A percentile compares a stretch with the other conserved stretches of the same genome.
phyloP scores from a whole-genome alignment of 2,329 filamentous ascomycete species.

The Colletotrichum camelliae region DNA sequence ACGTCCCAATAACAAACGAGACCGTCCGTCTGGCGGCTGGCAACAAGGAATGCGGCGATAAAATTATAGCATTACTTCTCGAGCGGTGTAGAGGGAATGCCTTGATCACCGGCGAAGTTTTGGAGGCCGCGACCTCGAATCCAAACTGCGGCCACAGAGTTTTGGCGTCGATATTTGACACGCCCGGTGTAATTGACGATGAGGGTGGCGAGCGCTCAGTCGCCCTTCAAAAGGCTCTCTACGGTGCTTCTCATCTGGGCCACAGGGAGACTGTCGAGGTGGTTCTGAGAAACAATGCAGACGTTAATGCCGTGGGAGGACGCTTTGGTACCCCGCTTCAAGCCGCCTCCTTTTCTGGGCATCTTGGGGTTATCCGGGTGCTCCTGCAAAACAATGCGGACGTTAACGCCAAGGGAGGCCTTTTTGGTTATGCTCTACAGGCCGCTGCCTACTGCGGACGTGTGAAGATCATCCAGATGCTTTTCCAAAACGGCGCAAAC shows the following conservation, averaged over 20 bases:
- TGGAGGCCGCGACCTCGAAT: background rate
- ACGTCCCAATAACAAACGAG: background rate
- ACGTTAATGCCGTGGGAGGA: background rate
- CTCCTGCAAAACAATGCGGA: background rate
- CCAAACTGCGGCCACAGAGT: background rate
- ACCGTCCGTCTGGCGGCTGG: background rate
- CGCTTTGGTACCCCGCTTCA: background rate
- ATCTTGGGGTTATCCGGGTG: background rate
- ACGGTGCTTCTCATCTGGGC: background rate
- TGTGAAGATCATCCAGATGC: too few species aligned
- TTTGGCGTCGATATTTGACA: background rate
- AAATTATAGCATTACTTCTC: background rate
- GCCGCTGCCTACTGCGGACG: too few species aligned
- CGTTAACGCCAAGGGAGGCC: background rate
- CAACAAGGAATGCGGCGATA: background rate
- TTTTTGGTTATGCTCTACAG: too few species aligned
- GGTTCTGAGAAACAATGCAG: background rate
- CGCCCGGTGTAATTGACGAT: background rate
- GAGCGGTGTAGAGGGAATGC: background rate
- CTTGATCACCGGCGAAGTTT: background rate
- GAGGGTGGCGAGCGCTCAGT: background rate
- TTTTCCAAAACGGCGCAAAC: too few species aligned
- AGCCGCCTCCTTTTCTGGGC: background rate
- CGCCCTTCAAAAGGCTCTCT: background rate
- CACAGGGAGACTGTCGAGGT: background rate